A percentile compares a stretch with the other conserved stretches of the same genome.
phyloP scores from a whole-genome alignment of 2,329 filamentous ascomycete species.

The Geosmithia flava region DNA sequence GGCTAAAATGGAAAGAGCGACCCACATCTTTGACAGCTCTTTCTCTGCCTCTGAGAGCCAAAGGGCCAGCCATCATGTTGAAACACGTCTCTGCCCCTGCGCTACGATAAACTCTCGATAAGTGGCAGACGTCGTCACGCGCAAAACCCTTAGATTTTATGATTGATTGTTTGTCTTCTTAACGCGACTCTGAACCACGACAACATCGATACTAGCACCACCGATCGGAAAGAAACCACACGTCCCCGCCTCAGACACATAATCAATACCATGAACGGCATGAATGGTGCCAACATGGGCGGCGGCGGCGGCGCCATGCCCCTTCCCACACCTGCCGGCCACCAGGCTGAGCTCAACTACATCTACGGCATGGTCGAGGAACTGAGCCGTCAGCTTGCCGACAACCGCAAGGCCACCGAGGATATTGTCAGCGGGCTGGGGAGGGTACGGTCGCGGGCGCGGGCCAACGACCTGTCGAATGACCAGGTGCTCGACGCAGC shows the following conservation, averaged over 20 bases:
- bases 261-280: conserved; percentile 14
- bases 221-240: not conserved
- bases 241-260: no score
- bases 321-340: conserved; percentile 51
- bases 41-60: no score
- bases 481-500: conserved; percentile 45
- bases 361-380: conserved; percentile 59
- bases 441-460: conserved; percentile 44
- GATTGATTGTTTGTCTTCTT: no score
- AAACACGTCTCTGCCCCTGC: not conserved
- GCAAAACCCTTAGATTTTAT: no score
- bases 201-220: not conserved
- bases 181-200: not conserved
- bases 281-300: conserved; percentile 39
- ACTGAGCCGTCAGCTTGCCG: conserved; percentile 48
- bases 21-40: not conserved
- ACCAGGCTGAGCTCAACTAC: conserved; percentile 56
- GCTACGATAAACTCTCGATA: not conserved
- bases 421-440: conserved; percentile 53
- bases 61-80: not conserved
- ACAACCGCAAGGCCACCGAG: conserved; percentile 48
- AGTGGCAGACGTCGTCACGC: not conserved
- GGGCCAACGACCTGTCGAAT: conserved; percentile 38
- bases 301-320: conserved; percentile 31
- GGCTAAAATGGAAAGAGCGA: not conserved